A percentile compares a stretch with the other conserved stretches of the same genome.
Conservation (phyloP, 2,329 filamentous ascomycete species). For the Pseudopithomyces maydicus region DNA sequence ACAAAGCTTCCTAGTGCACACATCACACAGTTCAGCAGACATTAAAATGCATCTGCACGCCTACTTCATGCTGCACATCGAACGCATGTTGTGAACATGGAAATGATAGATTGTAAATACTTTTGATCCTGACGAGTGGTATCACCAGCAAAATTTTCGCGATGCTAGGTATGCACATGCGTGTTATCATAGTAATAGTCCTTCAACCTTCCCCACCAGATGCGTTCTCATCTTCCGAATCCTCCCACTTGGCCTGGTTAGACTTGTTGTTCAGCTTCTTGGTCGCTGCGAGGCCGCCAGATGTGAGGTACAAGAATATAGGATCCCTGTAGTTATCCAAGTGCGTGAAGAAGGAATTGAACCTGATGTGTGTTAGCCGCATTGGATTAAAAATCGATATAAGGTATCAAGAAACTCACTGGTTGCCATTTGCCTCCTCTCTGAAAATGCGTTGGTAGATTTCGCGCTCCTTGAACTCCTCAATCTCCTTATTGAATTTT, state of each 20-base stretch:
- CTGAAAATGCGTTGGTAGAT: slow-evolving; percentile 93
- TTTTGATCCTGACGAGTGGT: not conserved
- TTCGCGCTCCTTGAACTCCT: slow-evolving; percentile 86
- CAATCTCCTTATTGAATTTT: slow-evolving; percentile 77
- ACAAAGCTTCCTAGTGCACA: too few species aligned
- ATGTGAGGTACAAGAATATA: slow-evolving; percentile 56
- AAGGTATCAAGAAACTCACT: slow-evolving; percentile 63
- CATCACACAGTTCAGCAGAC: too few species aligned
- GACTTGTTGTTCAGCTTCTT: slow-evolving; percentile 39
- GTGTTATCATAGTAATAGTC: too few species aligned
- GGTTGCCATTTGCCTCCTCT: slow-evolving; percentile 84
- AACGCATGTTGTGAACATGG: too few species aligned
- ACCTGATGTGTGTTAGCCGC: slow-evolving; percentile 34
- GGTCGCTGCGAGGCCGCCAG: slow-evolving; percentile 53
- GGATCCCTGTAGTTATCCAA: slow-evolving; percentile 57
- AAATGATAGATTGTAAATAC: too few species aligned
- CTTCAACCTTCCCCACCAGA: slow-evolving; percentile 40
- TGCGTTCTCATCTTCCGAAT: slow-evolving; percentile 43
- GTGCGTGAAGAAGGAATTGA: slow-evolving; percentile 57
- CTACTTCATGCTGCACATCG: too few species aligned
- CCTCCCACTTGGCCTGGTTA: slow-evolving; percentile 31
- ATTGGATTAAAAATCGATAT: not conserved
- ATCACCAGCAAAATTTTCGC: not conserved
- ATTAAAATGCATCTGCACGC: too few species aligned
- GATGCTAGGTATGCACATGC: too few species aligned